These are phyloP conservation scores for Talaromyces sp. DNA, from an alignment of 2,329 filamentous ascomycete genomes.

Conservation along the genomic window DNA sequence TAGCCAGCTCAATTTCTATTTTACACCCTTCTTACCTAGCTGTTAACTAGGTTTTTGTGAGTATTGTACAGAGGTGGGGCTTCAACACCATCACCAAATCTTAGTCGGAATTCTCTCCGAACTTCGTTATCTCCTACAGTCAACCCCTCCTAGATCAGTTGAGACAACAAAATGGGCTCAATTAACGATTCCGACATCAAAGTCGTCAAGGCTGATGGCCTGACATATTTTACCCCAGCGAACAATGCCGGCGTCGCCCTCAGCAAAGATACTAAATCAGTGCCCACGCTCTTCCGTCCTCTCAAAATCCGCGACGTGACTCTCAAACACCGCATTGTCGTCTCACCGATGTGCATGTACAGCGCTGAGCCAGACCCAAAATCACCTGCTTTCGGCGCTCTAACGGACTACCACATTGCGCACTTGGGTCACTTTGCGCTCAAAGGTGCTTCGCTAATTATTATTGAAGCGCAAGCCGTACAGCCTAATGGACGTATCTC, in stretches of 20 bases:
- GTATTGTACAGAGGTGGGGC: neutral
- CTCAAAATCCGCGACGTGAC: conserved; percentile 54
- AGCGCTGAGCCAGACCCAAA: conserved; percentile 50
- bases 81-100: neutral
- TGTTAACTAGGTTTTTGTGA: neutral
- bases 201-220: neutral
- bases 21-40: no score
- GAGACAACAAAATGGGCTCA: neutral
- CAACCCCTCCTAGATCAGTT: neutral
- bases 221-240: conserved; percentile 30
- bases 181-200: neutral
- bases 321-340: conserved; percentile 63
- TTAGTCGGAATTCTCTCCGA: neutral
- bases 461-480: conserved; percentile 76
- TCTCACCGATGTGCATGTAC: conserved; percentile 64
- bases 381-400: conserved; percentile 53
- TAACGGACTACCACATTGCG: conserved; percentile 75
- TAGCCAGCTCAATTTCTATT: no score
- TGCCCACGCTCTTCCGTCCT: conserved; percentile 55
- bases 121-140: neutral
- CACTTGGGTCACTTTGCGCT: conserved; percentile 75
- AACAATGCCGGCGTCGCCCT: conserved; percentile 37
- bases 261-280: conserved; percentile 30
- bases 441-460: conserved; percentile 67
- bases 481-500: conserved; percentile 75